These are phyloP conservation scores for Sphaceloma murrayae DNA, from an alignment of 2,329 filamentous ascomycete species.

Conservation along the genomic window DNA sequence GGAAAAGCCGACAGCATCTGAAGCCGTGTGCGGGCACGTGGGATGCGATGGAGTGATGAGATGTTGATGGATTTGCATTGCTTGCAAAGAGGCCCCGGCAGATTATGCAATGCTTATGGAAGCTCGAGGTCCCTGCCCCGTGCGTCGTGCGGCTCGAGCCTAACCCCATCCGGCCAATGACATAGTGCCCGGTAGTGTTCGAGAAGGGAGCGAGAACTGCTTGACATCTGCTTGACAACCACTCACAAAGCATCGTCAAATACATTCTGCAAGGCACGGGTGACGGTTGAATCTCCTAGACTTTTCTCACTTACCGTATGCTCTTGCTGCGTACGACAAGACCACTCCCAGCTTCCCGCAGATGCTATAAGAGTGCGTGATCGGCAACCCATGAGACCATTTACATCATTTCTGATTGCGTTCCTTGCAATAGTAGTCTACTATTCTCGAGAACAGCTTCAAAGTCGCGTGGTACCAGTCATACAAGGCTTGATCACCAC, in stretches of 20 bases:
- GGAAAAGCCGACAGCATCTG: not conserved
- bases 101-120: constrained; percentile 12
- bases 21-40: not conserved
- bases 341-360: not conserved
- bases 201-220: not conserved
- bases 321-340: constrained; percentile 1
- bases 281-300: too few species aligned
- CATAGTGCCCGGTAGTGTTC: not conserved
- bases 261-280: not conserved
- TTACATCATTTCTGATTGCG: constrained; percentile 11
- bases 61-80: too few species aligned
- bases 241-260: not conserved
- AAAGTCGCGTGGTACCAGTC: constrained; percentile 28
- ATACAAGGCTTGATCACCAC: constrained; percentile 22
- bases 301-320: constrained; percentile 1
- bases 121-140: not conserved
- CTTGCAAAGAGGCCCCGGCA: not conserved
- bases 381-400: constrained; percentile 4
- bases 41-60: not conserved
- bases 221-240: constrained; percentile 11
- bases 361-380: constrained; percentile 13
- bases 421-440: constrained; percentile 20
- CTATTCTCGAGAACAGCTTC: constrained; percentile 24
- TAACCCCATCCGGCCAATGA: not conserved
- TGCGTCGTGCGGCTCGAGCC: not conserved